phyloP scores from a whole-genome alignment of 2,329 filamentous ascomycete species.

The Coniochaeta hoffmannii region DNA sequence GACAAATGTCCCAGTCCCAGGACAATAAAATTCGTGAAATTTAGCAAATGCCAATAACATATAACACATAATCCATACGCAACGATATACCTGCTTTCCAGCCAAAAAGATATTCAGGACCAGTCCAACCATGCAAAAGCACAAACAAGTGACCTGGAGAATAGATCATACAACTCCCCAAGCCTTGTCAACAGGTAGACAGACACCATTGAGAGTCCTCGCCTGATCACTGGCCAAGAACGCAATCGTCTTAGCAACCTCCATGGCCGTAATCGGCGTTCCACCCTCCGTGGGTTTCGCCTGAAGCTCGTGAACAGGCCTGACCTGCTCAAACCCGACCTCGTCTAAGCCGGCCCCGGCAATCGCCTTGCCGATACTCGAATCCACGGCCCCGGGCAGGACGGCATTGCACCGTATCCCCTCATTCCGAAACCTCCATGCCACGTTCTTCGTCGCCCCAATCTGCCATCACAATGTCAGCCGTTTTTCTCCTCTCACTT shows the following conservation, averaged over 20 bases:
- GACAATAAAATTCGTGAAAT: no score
- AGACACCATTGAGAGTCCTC: conserved; percentile 25
- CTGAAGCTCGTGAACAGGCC: conserved; percentile 23
- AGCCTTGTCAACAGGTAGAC: conserved; percentile 26
- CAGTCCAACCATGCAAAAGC: neutral
- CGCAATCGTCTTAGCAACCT: conserved; percentile 27
- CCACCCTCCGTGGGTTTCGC: conserved; percentile 12
- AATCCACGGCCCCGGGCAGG: conserved; percentile 26
- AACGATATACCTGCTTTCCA: no score
- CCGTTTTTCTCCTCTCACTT: neutral
- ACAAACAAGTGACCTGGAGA: neutral
- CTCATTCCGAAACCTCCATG: conserved; percentile 35
- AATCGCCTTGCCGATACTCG: conserved; percentile 20
- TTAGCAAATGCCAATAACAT: no score
- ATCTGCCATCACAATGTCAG: conserved; percentile 16
- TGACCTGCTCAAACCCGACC: conserved; percentile 18
- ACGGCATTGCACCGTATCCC: conserved; percentile 38
- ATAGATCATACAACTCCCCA: conserved; percentile 23
- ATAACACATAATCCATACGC: no score
- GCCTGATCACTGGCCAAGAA: conserved; percentile 28
- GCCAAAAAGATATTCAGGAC: no score
- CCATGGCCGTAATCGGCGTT: conserved; percentile 19
- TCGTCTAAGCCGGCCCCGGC: conserved; percentile 9
- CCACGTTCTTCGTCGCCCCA: conserved; percentile 38
- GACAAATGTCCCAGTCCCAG: no score